phyloP scores from a whole-genome alignment of 331 rosid genomes.

The Prunus yedoensis region DNA sequence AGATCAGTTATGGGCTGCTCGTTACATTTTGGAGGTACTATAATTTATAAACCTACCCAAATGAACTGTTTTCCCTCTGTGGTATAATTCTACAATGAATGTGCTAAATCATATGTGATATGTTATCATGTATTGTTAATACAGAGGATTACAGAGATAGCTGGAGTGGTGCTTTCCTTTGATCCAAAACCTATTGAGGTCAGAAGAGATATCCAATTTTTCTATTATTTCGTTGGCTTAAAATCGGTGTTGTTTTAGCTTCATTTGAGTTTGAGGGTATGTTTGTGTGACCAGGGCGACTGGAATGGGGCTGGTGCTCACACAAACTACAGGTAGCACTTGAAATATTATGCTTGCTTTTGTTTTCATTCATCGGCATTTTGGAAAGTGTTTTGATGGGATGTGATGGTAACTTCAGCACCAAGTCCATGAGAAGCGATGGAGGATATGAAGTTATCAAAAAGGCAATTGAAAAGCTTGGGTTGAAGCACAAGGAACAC shows the following conservation, averaged over 20 bases:
- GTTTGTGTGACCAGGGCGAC: conserved; percentile 51
- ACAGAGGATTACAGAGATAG: conserved; percentile 85
- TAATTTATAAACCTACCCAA: background rate
- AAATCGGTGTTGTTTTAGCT: background rate
- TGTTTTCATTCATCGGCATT: background rate
- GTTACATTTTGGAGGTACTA: conserved; percentile 80
- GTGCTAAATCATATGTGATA: too few species aligned
- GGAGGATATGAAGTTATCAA: conserved; percentile 85
- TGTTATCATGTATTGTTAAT: background rate
- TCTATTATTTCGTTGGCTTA: background rate
- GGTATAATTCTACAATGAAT: too few species aligned
- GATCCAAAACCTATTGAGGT: conserved; percentile 93
- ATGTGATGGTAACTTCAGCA: conserved; percentile 38
- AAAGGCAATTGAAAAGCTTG: conserved; percentile 64
- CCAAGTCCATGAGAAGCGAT: conserved; percentile 73
- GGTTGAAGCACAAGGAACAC: conserved; percentile 80
- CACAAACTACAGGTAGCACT: conserved; percentile 69
- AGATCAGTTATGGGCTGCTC: conserved; percentile 86
- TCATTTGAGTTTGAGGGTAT: background rate
- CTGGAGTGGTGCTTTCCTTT: conserved; percentile 77
- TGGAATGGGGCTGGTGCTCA: conserved; percentile 99
- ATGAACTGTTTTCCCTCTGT: too few species aligned
- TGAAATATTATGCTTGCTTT: background rate
- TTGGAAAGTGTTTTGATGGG: too few species aligned
- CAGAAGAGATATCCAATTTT: background rate